Evolutionary conservation across 192 early-diverging fungal species (phyloP).

Genomic region (Coemansia sp.): DNA sequence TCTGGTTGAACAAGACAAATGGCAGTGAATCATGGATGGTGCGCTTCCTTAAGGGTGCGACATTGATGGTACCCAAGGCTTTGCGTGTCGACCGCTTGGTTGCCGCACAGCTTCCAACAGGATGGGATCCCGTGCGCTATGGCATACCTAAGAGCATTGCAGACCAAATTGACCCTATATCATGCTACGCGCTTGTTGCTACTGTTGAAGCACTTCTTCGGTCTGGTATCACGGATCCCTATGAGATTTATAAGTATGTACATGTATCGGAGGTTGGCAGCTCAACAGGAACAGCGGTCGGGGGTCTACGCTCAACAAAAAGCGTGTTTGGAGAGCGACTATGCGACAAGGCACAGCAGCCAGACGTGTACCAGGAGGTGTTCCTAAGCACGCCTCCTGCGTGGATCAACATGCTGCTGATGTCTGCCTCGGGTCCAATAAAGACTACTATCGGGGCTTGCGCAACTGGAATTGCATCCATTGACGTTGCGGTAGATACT

Average conservation of each 20-base stretch:
- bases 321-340: conserved; percentile 77
- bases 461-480: conserved; percentile 86
- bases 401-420: conserved; percentile 93
- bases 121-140: conserved; percentile 88
- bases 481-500: conserved; percentile 88
- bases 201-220: conserved; percentile 88
- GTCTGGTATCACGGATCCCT: conserved; percentile 92
- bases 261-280: conserved; percentile 92
- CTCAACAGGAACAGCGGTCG: conserved; percentile 82
- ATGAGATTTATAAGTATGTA: conserved; percentile 94
- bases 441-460: conserved; percentile 80
- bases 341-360: conserved; percentile 78
- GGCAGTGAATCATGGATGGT: conserved; percentile 67
- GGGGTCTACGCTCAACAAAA: conserved; percentile 73
- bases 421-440: conserved; percentile 90
- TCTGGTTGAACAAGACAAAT: conserved; percentile 12
- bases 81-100: conserved; percentile 83
- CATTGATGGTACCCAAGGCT: conserved; percentile 88
- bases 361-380: conserved; percentile 92
- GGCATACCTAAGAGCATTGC: conserved; percentile 89
- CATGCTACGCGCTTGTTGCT: conserved; percentile 83
- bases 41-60: conserved; percentile 81
- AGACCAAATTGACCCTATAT: conserved; percentile 86
- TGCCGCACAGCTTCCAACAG: conserved; percentile 90
- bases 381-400: conserved; percentile 95